Percentiles rank a stretch among this genome's conserved stretches.
Conservation (phyloP, 2,329 filamentous ascomycete species). For the Onygenales sp. region DNA sequence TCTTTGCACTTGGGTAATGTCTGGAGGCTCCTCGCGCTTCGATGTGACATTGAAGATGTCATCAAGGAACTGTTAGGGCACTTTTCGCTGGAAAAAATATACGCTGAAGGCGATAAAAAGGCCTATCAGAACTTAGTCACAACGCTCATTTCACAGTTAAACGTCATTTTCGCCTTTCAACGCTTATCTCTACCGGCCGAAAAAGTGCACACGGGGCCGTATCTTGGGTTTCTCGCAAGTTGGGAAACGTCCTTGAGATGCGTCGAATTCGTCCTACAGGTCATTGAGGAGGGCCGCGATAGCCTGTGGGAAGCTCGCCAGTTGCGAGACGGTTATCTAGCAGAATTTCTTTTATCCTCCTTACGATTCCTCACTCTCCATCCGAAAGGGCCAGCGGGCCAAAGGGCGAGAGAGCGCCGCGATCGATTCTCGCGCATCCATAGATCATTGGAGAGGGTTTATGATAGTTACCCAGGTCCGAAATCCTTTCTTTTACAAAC, state of each 20-base stretch:
- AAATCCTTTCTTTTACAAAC: constrained; percentile 31
- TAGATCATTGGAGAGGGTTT: constrained; percentile 27
- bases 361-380: constrained; percentile 31
- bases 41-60: constrained; percentile 34
- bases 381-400: constrained; percentile 25
- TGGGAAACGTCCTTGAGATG: constrained; percentile 33
- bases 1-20: constrained; percentile 28
- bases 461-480: constrained; percentile 30
- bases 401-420: constrained; percentile 25
- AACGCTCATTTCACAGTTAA: constrained; percentile 29
- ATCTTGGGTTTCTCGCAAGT: constrained; percentile 31
- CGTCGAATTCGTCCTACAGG: constrained; percentile 31
- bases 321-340: constrained; percentile 30
- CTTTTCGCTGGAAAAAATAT: constrained; percentile 36
- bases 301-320: constrained; percentile 21
- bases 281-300: constrained; percentile 28
- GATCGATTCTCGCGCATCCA: constrained; percentile 32
- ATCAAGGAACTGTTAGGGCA: constrained; percentile 33
- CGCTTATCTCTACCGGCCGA: constrained; percentile 32
- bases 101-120: constrained; percentile 25
- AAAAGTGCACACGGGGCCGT: constrained; percentile 24
- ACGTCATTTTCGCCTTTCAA: constrained; percentile 32
- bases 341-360: constrained; percentile 29
- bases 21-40: constrained; percentile 28
- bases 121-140: constrained; percentile 29